Evolutionary conservation across 352 stramenopile species (phyloP), one percentile per base, ranked within the genome.

Genomic region (Paralagenidium karlingii): DNA sequence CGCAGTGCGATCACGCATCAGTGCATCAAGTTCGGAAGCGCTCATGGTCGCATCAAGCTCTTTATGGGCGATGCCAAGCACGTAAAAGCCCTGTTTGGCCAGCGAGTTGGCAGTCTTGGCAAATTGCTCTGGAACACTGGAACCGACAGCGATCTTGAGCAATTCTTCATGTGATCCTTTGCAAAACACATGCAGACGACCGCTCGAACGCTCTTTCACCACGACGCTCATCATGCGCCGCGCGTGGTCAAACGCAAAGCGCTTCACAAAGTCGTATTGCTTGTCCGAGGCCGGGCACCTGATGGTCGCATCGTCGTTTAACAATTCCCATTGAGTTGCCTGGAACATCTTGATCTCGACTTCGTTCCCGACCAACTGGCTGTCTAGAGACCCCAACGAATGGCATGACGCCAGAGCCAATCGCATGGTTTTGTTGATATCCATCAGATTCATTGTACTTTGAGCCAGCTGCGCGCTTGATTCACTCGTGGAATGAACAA

Each of bases 191-290:
- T 73, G 63, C 7, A 74, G 43, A 36, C 65, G 69, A 30, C 70
- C 67, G 0, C 62, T 83, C 32, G 38, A 49, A 19, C 43, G 53
- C 40, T 85, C 43, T 25, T 80, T 62, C 52, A 95, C 68, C 34
- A 96, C 64, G 5, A 96, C 84, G 31, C 65, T 91, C 63, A 95
- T 92, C 10, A 77, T 94, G 75, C 94, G 91, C 34, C 71, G 67
- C 51, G 88, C 63, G 59, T 93, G 76, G 53, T 96, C 84, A 49
- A 96, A 96, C 42, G 95, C 79, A 50, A 90, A 95, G 8, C 75
- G 66, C 53, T 95, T 94, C 21, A 96, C 45, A 21, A 94, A 68
- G 45, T 81, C 63, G 9, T 92, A 57, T 43, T 53, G 31, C 40
- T 76, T 45, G 31, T 20, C 19, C 33, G 36, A 29, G 32, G 58